These are phyloP conservation scores for Diaporthe nobilis DNA, from an alignment of 2,329 filamentous ascomycete genomes.

Conservation along the genomic window DNA sequence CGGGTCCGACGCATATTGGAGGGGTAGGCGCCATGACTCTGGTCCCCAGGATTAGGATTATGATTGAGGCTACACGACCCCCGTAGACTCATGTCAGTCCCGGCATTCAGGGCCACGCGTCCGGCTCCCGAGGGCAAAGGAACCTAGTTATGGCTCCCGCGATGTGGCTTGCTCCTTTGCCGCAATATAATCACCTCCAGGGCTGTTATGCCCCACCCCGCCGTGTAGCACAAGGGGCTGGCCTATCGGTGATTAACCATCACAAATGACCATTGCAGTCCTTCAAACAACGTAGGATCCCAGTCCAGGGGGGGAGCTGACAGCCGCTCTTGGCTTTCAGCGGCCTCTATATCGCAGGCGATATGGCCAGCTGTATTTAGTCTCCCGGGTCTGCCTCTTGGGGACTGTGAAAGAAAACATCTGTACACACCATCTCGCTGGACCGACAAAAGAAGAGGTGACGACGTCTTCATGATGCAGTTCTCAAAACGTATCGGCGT, in stretches of 20 bases:
- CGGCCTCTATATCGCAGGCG: neutral
- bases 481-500: constrained; percentile 29
- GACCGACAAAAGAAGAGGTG: neutral
- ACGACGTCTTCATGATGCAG: constrained; percentile 27
- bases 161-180: constrained; percentile 6
- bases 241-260: constrained; percentile 33
- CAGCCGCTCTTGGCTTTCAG: constrained; percentile 3
- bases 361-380: constrained; percentile 12
- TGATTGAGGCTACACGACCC: neutral
- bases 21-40: constrained; percentile 15
- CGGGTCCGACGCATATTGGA: neutral
- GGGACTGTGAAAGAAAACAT: neutral
- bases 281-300: neutral
- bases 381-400: neutral
- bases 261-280: constrained; percentile 14
- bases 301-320: neutral
- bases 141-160: constrained; percentile 27
- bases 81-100: neutral
- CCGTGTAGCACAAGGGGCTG: constrained; percentile 17
- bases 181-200: constrained; percentile 17
- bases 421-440: neutral
- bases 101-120: constrained; percentile 28
- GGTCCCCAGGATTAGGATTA: neutral
- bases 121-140: neutral
- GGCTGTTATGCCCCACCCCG: constrained; percentile 17